phyloP scores from a whole-genome alignment of 257 asterid species.

The Jaltomata sinuosa region DNA sequence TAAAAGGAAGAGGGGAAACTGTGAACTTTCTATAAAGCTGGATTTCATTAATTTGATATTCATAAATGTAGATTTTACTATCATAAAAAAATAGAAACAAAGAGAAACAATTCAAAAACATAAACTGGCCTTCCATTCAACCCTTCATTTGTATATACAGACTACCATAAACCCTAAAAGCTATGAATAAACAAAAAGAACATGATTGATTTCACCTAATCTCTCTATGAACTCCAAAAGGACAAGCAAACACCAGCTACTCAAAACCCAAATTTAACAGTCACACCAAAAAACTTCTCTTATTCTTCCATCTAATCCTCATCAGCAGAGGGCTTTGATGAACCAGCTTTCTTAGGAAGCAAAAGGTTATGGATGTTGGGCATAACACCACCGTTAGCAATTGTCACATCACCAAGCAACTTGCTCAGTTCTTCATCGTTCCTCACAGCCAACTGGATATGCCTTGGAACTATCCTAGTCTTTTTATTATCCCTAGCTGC shows the following conservation, averaged over 20 bases:
- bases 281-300: neutral
- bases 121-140: neutral
- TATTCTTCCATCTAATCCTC: conserved; percentile 34
- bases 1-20: neutral
- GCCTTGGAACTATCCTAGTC: conserved; percentile 75
- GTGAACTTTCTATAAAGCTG: neutral
- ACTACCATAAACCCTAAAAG: conserved; percentile 2
- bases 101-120: neutral
- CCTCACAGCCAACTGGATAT: conserved; percentile 70
- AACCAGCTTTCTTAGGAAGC: conserved; percentile 69
- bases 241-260: neutral
- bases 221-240: neutral
- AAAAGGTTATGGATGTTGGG: conserved; percentile 80
- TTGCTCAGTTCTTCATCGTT: conserved; percentile 79
- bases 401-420: conserved; percentile 73
- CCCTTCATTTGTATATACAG: conserved; percentile 12
- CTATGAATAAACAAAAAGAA: neutral
- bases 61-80: neutral
- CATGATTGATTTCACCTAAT: neutral
- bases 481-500: conserved; percentile 86
- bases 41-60: neutral
- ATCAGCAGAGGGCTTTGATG: conserved; percentile 42
- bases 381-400: conserved; percentile 85
- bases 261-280: neutral
- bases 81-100: neutral